These are phyloP conservation scores for Ramalina peruviana DNA, from an alignment of 495 filamentous ascomycete genomes.

Conservation along the genomic window DNA sequence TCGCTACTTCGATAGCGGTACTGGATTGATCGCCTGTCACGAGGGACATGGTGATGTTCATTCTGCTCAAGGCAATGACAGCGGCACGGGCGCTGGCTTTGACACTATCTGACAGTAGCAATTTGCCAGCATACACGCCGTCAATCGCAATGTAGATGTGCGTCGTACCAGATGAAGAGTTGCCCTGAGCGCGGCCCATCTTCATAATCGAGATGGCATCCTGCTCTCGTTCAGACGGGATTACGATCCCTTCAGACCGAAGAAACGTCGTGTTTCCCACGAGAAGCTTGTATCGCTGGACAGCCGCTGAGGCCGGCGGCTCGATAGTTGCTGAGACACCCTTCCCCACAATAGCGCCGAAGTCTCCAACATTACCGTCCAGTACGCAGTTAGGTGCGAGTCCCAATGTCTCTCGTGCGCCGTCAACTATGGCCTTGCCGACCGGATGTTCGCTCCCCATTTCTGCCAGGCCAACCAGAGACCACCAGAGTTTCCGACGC, in stretches of 20 bases:
- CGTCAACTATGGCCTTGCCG: slow-evolving; percentile 64
- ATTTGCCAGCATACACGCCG: slow-evolving; percentile 58
- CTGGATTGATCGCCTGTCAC: slow-evolving; percentile 85
- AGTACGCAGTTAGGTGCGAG: slow-evolving; percentile 58
- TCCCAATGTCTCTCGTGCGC: slow-evolving; percentile 59
- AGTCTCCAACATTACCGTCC: slow-evolving; percentile 72
- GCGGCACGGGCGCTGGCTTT: slow-evolving; percentile 76
- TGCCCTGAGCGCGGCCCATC: slow-evolving; percentile 20
- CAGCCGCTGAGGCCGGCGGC: slow-evolving; percentile 50
- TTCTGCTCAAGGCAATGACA: slow-evolving; percentile 66
- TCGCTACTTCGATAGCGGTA: slow-evolving; percentile 70
- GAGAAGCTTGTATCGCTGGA: slow-evolving; percentile 58
- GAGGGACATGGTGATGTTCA: slow-evolving; percentile 77
- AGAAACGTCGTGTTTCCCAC: slow-evolving; percentile 75
- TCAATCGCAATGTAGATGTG: slow-evolving; percentile 87
- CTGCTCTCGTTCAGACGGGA: slow-evolving; percentile 32
- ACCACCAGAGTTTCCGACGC: slow-evolving; percentile 78
- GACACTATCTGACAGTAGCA: slow-evolving; percentile 77
- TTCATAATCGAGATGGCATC: slow-evolving; percentile 14
- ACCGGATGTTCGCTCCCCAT: slow-evolving; percentile 92
- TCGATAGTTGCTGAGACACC: slow-evolving; percentile 75
- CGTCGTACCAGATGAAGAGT: slow-evolving; percentile 50
- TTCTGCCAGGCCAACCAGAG: slow-evolving; percentile 81
- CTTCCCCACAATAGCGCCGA: slow-evolving; percentile 70
- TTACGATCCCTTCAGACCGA: slow-evolving; percentile 44